These are phyloP conservation scores for Mikania micrantha DNA, from an alignment of 129 eudicot genomes.

Conservation along the genomic window DNA sequence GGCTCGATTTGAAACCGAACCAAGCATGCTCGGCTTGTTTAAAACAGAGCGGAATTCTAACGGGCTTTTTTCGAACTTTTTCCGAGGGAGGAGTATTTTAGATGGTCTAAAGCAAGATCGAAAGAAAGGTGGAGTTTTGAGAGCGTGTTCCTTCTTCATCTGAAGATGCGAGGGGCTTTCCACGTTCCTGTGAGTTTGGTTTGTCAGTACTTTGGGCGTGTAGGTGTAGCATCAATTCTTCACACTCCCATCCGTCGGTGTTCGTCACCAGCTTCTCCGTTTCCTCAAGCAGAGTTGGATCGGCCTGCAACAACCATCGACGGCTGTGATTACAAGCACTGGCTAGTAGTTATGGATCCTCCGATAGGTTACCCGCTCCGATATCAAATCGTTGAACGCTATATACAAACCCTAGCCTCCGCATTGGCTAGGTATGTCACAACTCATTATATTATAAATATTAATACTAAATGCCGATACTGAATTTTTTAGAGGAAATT, in stretches of 20 bases:
- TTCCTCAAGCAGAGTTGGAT: constrained; percentile 15
- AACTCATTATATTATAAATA: background rate
- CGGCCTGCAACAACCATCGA: constrained; percentile 27
- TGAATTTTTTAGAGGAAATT: background rate
- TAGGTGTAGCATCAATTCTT: background rate
- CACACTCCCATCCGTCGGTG: constrained; percentile 4
- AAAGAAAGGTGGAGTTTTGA: too few relatives aligned
- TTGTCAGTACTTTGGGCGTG: background rate
- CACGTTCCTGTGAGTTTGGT: background rate
- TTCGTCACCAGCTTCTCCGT: constrained; percentile 14
- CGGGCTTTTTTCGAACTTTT: too few relatives aligned
- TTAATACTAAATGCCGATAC: too few relatives aligned
- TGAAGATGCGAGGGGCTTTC: background rate
- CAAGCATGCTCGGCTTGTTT: too few relatives aligned
- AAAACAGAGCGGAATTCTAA: too few relatives aligned
- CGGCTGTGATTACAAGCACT: constrained; percentile 51
- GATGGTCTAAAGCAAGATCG: too few relatives aligned
- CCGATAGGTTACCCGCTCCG: constrained; percentile 34
- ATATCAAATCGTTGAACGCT: constrained; percentile 33
- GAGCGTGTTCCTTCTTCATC: background rate
- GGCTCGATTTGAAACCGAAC: too few relatives aligned
- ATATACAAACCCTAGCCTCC: constrained; percentile 41
- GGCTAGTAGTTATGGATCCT: constrained; percentile 53
- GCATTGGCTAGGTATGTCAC: constrained; percentile 42
- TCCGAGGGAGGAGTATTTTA: too few relatives aligned